A percentile compares a stretch with the other conserved stretches of the same genome.
phyloP scores from a whole-genome alignment of 2,329 filamentous ascomycete genomes.

The Colletotrichum scovillei region DNA sequence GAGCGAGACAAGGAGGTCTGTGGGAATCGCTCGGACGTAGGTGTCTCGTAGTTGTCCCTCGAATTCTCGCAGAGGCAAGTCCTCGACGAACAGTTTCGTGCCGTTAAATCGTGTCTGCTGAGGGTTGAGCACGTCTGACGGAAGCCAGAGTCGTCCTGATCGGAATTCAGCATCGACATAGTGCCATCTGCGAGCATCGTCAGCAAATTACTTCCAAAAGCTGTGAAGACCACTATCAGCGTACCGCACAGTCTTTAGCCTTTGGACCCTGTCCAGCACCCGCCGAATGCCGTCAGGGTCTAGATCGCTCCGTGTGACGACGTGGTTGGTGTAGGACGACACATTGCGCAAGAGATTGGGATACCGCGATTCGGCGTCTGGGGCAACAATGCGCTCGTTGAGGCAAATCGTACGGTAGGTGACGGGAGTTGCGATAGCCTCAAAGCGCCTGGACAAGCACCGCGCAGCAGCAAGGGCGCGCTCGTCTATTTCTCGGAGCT shows the following conservation, averaged over 20 bases:
- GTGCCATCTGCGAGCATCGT: slow-evolving; percentile 48
- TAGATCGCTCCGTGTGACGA: slow-evolving; percentile 53
- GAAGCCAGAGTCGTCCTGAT: slow-evolving; percentile 47
- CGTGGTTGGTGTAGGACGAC: slow-evolving; percentile 51
- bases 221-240: not conserved
- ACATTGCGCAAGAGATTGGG: slow-evolving; percentile 49
- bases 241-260: slow-evolving; percentile 54
- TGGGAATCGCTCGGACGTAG: slow-evolving; percentile 52
- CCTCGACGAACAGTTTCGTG: slow-evolving; percentile 52
- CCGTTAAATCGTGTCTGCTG: slow-evolving; percentile 42
- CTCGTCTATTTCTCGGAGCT: slow-evolving; percentile 54
- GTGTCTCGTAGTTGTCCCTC: slow-evolving; percentile 46
- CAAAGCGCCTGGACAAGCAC: slow-evolving; percentile 51
- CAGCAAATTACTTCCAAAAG: not conserved
- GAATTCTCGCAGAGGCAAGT: slow-evolving; percentile 53
- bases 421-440: slow-evolving; percentile 55
- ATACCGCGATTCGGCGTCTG: slow-evolving; percentile 46
- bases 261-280: slow-evolving; percentile 49
- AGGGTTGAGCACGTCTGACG: slow-evolving; percentile 51
- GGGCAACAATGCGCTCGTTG: slow-evolving; percentile 50
- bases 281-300: slow-evolving; percentile 48
- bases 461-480: slow-evolving; percentile 48
- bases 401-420: slow-evolving; percentile 52
- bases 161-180: slow-evolving; percentile 47
- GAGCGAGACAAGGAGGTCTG: slow-evolving; percentile 52